Evolutionary conservation across 176 grass and related monocot species (phyloP), one percentile per base, ranked within the genome.

Genomic region (Pontederia crassipes): DNA sequence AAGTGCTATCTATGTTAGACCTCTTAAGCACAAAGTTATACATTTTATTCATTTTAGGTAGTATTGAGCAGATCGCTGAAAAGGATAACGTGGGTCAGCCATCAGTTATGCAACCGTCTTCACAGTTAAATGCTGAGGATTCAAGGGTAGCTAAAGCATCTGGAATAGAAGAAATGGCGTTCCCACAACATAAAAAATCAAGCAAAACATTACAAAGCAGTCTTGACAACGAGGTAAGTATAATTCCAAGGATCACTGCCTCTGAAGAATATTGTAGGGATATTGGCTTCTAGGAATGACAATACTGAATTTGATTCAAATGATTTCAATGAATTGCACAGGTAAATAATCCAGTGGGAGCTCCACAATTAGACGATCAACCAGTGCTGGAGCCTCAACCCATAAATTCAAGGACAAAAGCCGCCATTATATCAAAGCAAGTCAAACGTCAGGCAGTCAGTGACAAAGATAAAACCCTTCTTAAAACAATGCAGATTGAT

Each of bases 1-100:
- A 40, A 40, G 32, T 40, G 32, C 6, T 40, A 40, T 40, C 14
- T 56, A 16, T 0, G 54, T 17, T 17, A 35, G 12, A 52, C 32
- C 24, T 53, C 64, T 52, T 10, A 62, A 17, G 17, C 26, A 49
- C 49, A 47, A 49, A 49, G 26, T 18, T 50, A 48, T 48, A 11
- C 26, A 28, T 35, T 56, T 32, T 64, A 64, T 73, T 64, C 59
- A 64, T 73, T 13, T 73, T 73, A 73, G 71, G 59, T 64, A 51
- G 71, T 73, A n/a, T 54, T 73, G 15, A 64, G 17, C 59, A 73
- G 71, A 64, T 64, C 63, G 59, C 16, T 46, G 28, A 55, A 62
- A 48, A 46, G 24, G 11, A 45, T 51, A 17, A 4, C 32, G 6
- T 40, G 32, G 32, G 6, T 3, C 32, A 40, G 32, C 4, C 32